A percentile compares a stretch with the other conserved stretches of the same genome.
These are phyloP conservation scores for Lactarius deliciosus DNA, from an alignment of 768 basidiomycete species.

Conservation along the genomic window DNA sequence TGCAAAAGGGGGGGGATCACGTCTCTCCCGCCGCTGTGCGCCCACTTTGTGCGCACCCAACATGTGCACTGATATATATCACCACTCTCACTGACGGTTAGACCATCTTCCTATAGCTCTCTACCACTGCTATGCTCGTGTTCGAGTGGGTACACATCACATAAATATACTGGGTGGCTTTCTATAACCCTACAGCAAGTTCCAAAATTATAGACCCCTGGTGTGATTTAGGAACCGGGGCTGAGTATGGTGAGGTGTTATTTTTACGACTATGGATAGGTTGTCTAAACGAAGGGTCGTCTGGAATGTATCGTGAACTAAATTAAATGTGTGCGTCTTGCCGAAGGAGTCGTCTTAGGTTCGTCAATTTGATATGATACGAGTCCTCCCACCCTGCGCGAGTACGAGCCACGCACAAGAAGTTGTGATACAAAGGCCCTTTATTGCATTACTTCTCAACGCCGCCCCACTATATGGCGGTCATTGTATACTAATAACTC, in stretches of 20 bases:
- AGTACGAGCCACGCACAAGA: not conserved
- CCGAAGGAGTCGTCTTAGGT: not conserved
- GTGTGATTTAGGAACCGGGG: not conserved
- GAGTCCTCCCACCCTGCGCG: too few species aligned
- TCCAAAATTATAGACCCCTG: too few species aligned
- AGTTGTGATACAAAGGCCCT: conserved; percentile 27
- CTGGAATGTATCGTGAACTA: not conserved
- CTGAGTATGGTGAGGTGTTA: not conserved
- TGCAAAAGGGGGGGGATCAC: too few species aligned
- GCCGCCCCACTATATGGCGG: conserved; percentile 27
- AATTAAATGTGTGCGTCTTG: not conserved
- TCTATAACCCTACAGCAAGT: too few species aligned
- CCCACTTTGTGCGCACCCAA: too few species aligned
- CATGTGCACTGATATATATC: too few species aligned
- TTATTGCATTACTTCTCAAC: conserved; percentile 31
- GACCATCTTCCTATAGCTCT: too few species aligned
- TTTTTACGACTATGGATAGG: not conserved
- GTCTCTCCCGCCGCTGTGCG: too few species aligned
- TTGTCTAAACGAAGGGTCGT: not conserved
- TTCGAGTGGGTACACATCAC: too few species aligned
- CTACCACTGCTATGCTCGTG: too few species aligned
- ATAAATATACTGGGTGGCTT: too few species aligned
- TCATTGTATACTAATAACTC: conserved; percentile 24
- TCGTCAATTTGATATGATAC: not conserved
- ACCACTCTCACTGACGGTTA: too few species aligned